Evolutionary conservation across 345 rosid genomes (phyloP), one percentile per base, ranked within the genome.

Genomic region (Gossypium stocksii): DNA sequence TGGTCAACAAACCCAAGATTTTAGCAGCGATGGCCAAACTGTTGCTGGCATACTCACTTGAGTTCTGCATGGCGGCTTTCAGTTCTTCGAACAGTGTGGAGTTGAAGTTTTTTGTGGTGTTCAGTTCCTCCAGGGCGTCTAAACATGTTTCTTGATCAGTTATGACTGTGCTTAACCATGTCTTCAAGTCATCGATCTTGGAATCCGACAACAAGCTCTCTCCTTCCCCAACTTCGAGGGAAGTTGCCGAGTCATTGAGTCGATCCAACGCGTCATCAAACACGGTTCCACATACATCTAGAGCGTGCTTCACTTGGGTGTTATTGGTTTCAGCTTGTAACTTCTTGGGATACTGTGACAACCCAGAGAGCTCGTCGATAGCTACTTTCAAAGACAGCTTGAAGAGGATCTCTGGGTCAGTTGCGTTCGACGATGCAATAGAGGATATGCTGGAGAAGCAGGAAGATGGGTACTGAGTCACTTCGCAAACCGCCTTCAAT

Each of bases 111-210:
- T 81, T 57, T 2, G 89, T 80, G 11, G 45, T 23, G 75, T 82
- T 88, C 73, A 74, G 13, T 61, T 90, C 97, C 52, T 83, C 82
- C 54, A 92, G 23, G 20, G 97, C 73, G 68, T 92, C 98, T 43
- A 94, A 79, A 76, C 98, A 94, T 2, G 97, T 89, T 2, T 90
- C 92, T 19, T 89, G 95, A 53, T 94, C 89, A 0, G 97, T 92
- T 20, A 94, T 70, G 10, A 90, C 27, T 16, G 91, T 44, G 74
- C 97, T 94, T 0, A 94, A 83, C 98, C 97, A 91, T 8, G 97
- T 92, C 76, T 84, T 90, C 78, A 90, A 61, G 69, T 87, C 95
- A 56, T 85, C 77, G 19, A 94, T 80, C 80, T 76, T 85, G 12
- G 85, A 25, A 1, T 81, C 9, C 2, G 86, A 74, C 34, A 88